Conservation (phyloP, 139 green algal species). For the Desmodesmus armatus region DNA sequence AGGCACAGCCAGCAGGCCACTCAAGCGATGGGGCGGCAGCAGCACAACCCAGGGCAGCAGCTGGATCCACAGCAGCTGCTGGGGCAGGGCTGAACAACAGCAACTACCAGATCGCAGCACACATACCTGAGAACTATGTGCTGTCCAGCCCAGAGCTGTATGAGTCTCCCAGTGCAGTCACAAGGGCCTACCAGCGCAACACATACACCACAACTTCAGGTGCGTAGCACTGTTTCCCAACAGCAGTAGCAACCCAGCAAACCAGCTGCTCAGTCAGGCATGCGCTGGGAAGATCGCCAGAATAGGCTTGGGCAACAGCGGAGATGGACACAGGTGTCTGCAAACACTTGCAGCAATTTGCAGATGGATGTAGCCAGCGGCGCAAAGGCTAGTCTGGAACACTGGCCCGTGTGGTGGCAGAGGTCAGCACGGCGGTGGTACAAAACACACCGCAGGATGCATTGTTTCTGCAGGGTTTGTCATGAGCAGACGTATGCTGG, state of each 20-base stretch:
- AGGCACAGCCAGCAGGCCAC: not conserved
- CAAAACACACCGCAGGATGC: too few relatives aligned
- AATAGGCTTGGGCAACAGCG: too few relatives aligned
- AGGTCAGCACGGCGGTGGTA: too few relatives aligned
- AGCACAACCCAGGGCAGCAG: not conserved
- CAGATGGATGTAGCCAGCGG: too few relatives aligned
- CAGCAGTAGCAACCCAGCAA: not conserved
- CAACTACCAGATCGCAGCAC: not conserved
- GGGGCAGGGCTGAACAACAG: not conserved
- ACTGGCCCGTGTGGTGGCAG: too few relatives aligned
- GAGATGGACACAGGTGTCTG: not conserved
- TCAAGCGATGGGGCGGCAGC: not conserved
- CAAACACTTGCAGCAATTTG: not conserved
- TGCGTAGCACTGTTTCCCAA: not conserved
- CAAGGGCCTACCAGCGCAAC: not conserved
- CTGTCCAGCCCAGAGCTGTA: conserved; percentile 20
- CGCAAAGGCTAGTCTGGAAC: too few relatives aligned
- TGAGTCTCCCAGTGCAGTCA: conserved; percentile 34
- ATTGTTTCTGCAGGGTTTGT: too few relatives aligned
- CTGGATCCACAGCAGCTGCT: too few relatives aligned
- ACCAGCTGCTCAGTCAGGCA: not conserved
- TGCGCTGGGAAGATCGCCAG: too few relatives aligned
- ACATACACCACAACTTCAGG: conserved; percentile 11
- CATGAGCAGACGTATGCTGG: too few relatives aligned
- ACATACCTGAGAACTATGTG: not conserved